A percentile compares a stretch with the other conserved stretches of the same genome.
These are phyloP conservation scores for Sindora glabra DNA, from an alignment of 306 rosid genomes.

Conservation along the genomic window DNA sequence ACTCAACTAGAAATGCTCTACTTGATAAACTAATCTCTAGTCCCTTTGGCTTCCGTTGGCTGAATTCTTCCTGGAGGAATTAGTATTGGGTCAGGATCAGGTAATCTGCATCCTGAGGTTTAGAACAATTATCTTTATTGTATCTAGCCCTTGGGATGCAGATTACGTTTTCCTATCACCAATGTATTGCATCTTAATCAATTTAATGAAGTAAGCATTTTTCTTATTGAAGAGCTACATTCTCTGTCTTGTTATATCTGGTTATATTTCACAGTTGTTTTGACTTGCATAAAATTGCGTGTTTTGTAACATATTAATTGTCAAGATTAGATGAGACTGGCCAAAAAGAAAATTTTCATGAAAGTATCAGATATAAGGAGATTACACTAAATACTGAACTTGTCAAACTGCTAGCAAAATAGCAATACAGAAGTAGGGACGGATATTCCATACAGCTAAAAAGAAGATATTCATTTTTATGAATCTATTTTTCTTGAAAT, in stretches of 20 bases:
- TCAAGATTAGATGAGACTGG: not conserved
- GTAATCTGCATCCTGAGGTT: conserved; percentile 60
- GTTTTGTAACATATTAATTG: too few relatives aligned
- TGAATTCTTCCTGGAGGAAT: conserved; percentile 6
- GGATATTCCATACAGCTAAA: not conserved
- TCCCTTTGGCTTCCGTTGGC: not conserved
- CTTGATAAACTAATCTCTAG: not conserved
- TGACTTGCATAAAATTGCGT: too few relatives aligned
- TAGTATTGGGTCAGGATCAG: conserved; percentile 29
- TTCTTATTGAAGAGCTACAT: too few relatives aligned
- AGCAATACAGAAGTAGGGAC: not conserved
- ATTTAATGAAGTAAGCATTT: not conserved
- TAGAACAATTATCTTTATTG: conserved; percentile 26
- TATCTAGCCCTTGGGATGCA: conserved; percentile 50
- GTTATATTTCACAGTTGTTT: too few relatives aligned
- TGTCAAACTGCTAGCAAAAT: not conserved
- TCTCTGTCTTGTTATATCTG: too few relatives aligned
- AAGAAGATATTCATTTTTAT: too few relatives aligned
- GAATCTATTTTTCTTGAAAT: too few relatives aligned
- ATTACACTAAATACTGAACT: not conserved
- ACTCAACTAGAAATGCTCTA: conserved; percentile 1
- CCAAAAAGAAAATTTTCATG: not conserved
- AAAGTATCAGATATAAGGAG: not conserved
- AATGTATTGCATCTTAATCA: not conserved
- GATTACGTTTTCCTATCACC: conserved; percentile 35